Conservation (phyloP, 805 yeast genomes). For the Starmerella sp. region DNA sequence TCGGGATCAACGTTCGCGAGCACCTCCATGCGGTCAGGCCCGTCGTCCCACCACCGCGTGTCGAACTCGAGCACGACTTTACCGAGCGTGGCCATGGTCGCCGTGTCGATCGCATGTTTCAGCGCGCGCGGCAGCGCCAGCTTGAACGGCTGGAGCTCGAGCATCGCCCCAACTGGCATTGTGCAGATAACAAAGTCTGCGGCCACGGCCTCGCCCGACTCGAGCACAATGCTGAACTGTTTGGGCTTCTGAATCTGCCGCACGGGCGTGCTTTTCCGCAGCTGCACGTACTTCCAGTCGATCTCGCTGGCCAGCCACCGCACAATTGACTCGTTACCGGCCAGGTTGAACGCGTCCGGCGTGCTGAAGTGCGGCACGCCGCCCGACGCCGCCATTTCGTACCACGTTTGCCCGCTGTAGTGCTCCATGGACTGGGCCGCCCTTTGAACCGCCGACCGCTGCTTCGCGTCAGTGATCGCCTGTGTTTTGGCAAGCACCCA, state of each 20-base stretch:
- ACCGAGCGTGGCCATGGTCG: constrained; percentile 59
- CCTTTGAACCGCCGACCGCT: not conserved
- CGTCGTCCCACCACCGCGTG: constrained; percentile 46
- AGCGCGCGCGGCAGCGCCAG: constrained; percentile 42
- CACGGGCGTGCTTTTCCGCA: constrained; percentile 37
- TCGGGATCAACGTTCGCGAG: constrained; percentile 26
- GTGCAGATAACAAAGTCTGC: constrained; percentile 56
- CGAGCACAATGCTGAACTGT: constrained; percentile 24
- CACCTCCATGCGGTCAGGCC: constrained; percentile 39
- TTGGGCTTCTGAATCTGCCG: constrained; percentile 29
- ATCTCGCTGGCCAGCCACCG: constrained; percentile 34
- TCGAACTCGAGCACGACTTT: constrained; percentile 62
- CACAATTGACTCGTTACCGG: constrained; percentile 47
- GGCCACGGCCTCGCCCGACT: constrained; percentile 27
- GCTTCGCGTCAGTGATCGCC: not conserved
- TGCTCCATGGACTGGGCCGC: constrained; percentile 40
- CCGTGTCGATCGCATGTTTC: constrained; percentile 33
- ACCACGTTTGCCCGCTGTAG: constrained; percentile 72
- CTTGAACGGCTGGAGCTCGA: constrained; percentile 36
- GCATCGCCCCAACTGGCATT: constrained; percentile 62
- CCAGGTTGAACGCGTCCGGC: constrained; percentile 53
- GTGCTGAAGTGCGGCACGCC: constrained; percentile 50
- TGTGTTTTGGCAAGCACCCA: not conserved
- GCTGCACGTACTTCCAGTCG: constrained; percentile 28
- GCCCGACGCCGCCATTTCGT: constrained; percentile 52